Percentiles rank a stretch among this genome's conserved stretches.
Conservation (phyloP, 2,329 filamentous ascomycete species). For the Trichoderma harzianum region DNA sequence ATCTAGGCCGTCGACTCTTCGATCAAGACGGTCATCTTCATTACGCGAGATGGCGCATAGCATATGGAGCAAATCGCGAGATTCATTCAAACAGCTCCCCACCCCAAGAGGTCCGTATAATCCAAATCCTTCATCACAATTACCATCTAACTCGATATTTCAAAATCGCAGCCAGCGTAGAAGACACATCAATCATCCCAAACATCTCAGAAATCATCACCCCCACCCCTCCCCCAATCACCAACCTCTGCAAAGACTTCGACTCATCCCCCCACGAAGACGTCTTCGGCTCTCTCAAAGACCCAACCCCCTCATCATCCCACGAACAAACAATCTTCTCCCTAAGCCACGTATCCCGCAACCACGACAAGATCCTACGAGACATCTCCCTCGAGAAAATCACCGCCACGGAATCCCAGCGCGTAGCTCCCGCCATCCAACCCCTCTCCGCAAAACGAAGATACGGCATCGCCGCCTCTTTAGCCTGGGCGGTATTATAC, state of each 20-base stretch:
- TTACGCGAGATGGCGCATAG: neutral
- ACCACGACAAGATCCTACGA: neutral
- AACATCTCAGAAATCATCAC: neutral
- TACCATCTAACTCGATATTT: neutral
- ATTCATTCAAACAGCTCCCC: neutral
- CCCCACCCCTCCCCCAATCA: neutral
- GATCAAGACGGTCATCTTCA: neutral
- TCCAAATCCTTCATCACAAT: neutral
- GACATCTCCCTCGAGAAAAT: constrained; percentile 12
- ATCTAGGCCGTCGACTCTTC: neutral
- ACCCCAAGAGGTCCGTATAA: neutral
- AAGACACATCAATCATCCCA: constrained; percentile 2
- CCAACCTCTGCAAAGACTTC: neutral
- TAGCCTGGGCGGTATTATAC: constrained; percentile 4
- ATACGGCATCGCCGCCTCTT: constrained; percentile 9
- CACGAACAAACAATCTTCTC: neutral
- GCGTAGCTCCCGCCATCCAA: constrained; percentile 9
- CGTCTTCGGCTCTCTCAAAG: neutral
- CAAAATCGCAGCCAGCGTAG: neutral
- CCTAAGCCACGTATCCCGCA: neutral
- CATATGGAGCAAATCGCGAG: constrained; percentile 11
- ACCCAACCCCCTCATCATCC: neutral
- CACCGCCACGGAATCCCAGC: neutral
- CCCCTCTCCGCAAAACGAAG: constrained; percentile 11
- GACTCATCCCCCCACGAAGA: neutral